Base-by-base conservation (phyloP, 495 filamentous ascomycete species). In the Emericellopsis terricola region DNA sequence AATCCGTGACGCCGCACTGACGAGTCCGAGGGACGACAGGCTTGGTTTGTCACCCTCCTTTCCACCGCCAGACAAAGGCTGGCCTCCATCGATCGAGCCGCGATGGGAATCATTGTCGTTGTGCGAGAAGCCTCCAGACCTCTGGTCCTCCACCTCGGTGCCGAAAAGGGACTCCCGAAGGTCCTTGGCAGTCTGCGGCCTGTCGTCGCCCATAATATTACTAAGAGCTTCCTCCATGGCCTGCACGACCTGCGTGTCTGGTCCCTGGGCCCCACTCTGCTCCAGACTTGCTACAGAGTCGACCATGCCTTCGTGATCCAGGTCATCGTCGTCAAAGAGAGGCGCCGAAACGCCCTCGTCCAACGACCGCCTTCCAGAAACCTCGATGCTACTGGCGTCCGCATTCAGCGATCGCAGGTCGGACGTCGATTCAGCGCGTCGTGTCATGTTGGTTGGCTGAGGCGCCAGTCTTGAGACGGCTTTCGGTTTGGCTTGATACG, bases 191-290 rank as follows among this genome's bases (percentile, higher is more conserved):
- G 68, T 69, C 31, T 78, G 67, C 13, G 57, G 57, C 29, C 58
- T 54, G 28, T 53, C 59, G 36, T 82, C 73, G 38, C 83, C 84
- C 51, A 99, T 81, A 34, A 99, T 99, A 41, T 85, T 79, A 45
- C 80, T 92, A n/a, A 99, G 60, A 30, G 89, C 89, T 33, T 73
- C 75, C 52, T 94, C 84, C 79, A 99, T 85, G 0, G 82, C 89
- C 55, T 92, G 73, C 13, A 99, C 82, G 20, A 93, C 68, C 21
- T 57, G 60, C 0, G 55, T 69, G 38, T 69, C 65, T 3, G 65
- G 64, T 7, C 60, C 54, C 1, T 45, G 52, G 17, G 52, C 50
- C 2, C 40, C 33, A 28, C 62, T 59, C 32, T 64, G 60, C 19
- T 69, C 66, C 8, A 72, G 53, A 30, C 66, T 72, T 15, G 64